Evolutionary conservation across 169 alveolate genomes (phyloP), one percentile per base, ranked within the genome.

Genomic region (Fabrea salina): DNA sequence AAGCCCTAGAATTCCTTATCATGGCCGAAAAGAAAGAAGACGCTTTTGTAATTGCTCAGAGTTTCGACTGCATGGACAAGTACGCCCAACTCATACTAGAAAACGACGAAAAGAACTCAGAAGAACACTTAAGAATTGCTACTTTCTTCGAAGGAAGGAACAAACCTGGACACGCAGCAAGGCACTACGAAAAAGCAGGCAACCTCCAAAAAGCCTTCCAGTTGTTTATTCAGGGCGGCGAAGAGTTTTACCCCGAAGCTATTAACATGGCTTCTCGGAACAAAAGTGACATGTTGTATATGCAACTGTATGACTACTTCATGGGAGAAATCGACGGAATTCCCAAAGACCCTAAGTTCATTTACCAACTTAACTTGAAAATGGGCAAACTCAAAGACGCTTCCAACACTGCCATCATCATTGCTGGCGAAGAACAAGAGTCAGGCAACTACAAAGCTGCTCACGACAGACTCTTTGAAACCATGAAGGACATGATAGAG

Each of bases 261-360:
- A 89, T 91, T 32, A 94, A 92, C 74, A 91, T 95, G 87, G 97
- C 94, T 0, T 93, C 95, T 7, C 84, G 91, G 79, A 91, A 87
- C 35, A 89, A 92, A 83, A 87, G 86, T 41, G 97, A 93, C 32
- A 72, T 86, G 43, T 76, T 95, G 61, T 86, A 92, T n/a, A 90
- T 89, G 70, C 90, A 89, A 47, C 86, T 93, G 47, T 89, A 91
- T 40, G 97, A 91, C 74, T 93, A 87, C 78, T 80, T 95, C 41
- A 76, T 91, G 81, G 98, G 96, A 68, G 96, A 93, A 78, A 84
- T 89, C 0, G 96, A 93, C 82, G 89, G 87, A 27, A 86, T 82
- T 40, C 97, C 96, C 16, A 95, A 95, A 82, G 97, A 92, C 59
- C 96, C 94, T 58, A 80, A 89, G 47, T 90, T 80, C 74, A 72